Evolutionary conservation across 495 filamentous ascomycete species (phyloP).

Genomic region (Aspergillus wentii): DNA sequence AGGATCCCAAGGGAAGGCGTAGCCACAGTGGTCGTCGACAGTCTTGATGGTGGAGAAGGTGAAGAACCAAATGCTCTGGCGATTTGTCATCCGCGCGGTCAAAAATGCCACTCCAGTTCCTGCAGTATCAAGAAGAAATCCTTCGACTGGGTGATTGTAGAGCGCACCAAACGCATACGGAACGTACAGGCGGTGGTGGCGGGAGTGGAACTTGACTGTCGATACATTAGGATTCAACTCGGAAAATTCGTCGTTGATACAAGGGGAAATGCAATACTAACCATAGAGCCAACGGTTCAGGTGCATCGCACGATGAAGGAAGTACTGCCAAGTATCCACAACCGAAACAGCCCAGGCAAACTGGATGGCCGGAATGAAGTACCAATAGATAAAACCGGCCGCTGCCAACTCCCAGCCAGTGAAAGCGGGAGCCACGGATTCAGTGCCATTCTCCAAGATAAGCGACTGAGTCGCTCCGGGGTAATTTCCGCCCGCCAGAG

Average conservation of each 20-base stretch:
- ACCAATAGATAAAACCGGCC: slow-evolving; percentile 74
- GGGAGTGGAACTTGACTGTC: slow-evolving; percentile 80
- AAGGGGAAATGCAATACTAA: slow-evolving; percentile 43
- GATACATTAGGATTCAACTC: background rate
- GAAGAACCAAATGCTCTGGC: slow-evolving; percentile 84
- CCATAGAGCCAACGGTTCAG: slow-evolving; percentile 94
- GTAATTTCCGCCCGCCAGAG: slow-evolving; percentile 69
- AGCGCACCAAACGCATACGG: slow-evolving; percentile 58
- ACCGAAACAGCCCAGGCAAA: slow-evolving; percentile 64
- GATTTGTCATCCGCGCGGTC: slow-evolving; percentile 65
- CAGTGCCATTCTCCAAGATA: slow-evolving; percentile 25
- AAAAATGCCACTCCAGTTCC: slow-evolving; percentile 81
- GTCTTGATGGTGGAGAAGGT: slow-evolving; percentile 84
- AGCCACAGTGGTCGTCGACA: slow-evolving; percentile 96
- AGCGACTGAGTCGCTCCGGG: slow-evolving; percentile 39
- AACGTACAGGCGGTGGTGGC: slow-evolving; percentile 93
- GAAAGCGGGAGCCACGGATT: slow-evolving; percentile 33
- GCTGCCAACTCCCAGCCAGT: slow-evolving; percentile 66
- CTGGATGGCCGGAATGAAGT: slow-evolving; percentile 69
- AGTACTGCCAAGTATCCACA: slow-evolving; percentile 97
- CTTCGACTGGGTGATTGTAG: background rate
- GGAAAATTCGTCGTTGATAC: background rate
- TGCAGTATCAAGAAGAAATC: slow-evolving; percentile 69
- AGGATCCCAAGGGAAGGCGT: slow-evolving; percentile 91
- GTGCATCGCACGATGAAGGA: slow-evolving; percentile 91